A percentile compares a stretch with the other conserved stretches of the same genome.
phyloP scores from a whole-genome alignment of 202 grass and related monocot species.

The Digitaria exilis region DNA sequence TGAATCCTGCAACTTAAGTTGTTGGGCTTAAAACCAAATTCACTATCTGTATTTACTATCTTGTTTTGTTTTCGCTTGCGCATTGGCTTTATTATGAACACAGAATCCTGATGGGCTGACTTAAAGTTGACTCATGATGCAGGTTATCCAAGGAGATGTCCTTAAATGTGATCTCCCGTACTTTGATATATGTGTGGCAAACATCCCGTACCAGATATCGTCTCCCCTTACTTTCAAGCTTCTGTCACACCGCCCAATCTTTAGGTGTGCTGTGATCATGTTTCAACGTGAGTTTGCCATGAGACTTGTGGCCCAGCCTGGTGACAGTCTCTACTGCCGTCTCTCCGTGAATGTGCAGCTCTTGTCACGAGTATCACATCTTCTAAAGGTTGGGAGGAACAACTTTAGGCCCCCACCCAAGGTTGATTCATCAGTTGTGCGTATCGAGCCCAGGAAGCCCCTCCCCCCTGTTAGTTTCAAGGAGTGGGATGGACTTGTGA shows the following conservation, averaged over 20 bases:
- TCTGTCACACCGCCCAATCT: conserved; percentile 72
- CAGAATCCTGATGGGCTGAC: background rate
- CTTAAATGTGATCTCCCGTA: conserved; percentile 95
- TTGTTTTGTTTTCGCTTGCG: background rate
- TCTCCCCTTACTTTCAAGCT: conserved; percentile 92
- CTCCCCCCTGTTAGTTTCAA: conserved; percentile 87
- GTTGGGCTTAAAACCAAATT: background rate
- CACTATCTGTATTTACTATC: background rate
- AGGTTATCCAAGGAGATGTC: conserved; percentile 94
- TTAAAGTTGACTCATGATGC: conserved; percentile 2
- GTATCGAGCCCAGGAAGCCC: conserved; percentile 80
- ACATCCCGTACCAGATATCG: conserved; percentile 93
- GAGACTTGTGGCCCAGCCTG: conserved; percentile 84
- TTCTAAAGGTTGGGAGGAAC: conserved; percentile 80
- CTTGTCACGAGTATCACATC: conserved; percentile 79
- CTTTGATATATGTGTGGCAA: conserved; percentile 93
- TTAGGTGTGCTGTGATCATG: conserved; percentile 95
- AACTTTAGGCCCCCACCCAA: conserved; percentile 93
- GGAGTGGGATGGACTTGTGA: conserved; percentile 89
- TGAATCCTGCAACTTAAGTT: background rate
- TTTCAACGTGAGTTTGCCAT: conserved; percentile 90
- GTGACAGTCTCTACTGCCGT: conserved; percentile 89
- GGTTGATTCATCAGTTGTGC: conserved; percentile 89
- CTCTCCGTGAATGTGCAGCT: conserved; percentile 93
- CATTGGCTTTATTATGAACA: background rate